phyloP scores from a whole-genome alignment of 148 eudicot genomes.

The Nepenthes mirabilis region DNA sequence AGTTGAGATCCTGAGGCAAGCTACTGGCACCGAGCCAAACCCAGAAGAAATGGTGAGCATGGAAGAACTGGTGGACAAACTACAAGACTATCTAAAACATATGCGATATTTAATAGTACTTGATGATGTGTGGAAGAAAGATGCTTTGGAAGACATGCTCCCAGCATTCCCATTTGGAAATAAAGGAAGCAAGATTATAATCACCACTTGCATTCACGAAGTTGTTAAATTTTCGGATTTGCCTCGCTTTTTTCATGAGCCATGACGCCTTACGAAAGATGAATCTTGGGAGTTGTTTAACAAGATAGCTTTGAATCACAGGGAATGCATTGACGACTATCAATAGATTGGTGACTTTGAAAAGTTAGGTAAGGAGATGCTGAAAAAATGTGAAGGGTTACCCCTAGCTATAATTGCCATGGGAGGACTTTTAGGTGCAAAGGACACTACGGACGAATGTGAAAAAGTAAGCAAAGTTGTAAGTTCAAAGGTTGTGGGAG shows the following conservation, averaged over 20 bases:
- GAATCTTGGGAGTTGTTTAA: conserved; percentile 25
- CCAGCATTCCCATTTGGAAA: not conserved
- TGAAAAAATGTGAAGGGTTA: conserved; percentile 19
- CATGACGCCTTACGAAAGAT: conserved; percentile 8
- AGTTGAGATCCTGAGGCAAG: conserved; percentile 13
- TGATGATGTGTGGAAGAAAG: conserved; percentile 25
- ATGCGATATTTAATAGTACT: conserved; percentile 17
- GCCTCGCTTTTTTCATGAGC: conserved; percentile 10
- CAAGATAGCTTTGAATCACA: conserved; percentile 11
- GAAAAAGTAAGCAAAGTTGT: conserved; percentile 2
- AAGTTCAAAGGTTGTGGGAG: conserved; percentile 2
- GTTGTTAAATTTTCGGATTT: not conserved
- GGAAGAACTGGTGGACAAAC: conserved; percentile 1
- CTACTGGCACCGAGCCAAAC: not conserved
- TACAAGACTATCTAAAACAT: conserved; percentile 2
- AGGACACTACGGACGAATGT: conserved; percentile 7
- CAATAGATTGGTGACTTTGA: not conserved
- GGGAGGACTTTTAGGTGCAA: conserved; percentile 14
- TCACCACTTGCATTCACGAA: no score
- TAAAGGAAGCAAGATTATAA: no score
- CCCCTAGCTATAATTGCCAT: conserved; percentile 28
- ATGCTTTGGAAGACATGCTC: conserved; percentile 15
- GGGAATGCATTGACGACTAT: not conserved
- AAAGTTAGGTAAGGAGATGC: conserved; percentile 21
- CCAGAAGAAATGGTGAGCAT: not conserved